Conservation (phyloP, 306 rosid species). For the Dalbergia oliveri region DNA sequence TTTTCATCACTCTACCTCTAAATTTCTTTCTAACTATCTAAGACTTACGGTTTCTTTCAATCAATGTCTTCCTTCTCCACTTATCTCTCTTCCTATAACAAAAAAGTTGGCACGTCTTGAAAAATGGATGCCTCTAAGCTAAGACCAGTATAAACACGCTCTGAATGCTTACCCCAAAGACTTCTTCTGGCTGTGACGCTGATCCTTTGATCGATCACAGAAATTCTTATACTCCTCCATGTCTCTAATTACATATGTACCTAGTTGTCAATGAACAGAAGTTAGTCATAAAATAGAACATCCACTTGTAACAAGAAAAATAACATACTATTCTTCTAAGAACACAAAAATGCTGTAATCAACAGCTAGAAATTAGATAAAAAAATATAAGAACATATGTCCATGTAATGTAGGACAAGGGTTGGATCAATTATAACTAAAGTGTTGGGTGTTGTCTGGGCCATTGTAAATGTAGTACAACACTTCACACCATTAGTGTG, state of each 20-base stretch:
- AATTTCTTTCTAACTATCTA: too few relatives aligned
- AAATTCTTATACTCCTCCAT: conserved; percentile 95
- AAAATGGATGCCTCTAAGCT: conserved; percentile 13
- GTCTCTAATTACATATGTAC: conserved; percentile 91
- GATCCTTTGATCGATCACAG: conserved; percentile 96
- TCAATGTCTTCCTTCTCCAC: conserved; percentile 1
- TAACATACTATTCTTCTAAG: neutral
- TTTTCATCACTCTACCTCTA: too few relatives aligned
- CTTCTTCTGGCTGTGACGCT: conserved; percentile 95
- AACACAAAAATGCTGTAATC: neutral
- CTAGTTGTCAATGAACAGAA: conserved; percentile 62
- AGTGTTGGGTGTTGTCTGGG: neutral
- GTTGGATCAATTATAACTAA: conserved; percentile 19
- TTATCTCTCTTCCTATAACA: conserved; percentile 5
- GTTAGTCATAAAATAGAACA: conserved; percentile 29
- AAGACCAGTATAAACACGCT: conserved; percentile 39
- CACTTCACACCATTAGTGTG: neutral
- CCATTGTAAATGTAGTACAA: neutral
- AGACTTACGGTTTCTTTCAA: neutral
- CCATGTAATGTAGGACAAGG: conserved; percentile 13
- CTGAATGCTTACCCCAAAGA: conserved; percentile 75
- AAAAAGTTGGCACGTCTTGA: conserved; percentile 3
- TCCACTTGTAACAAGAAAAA: conserved; percentile 25
- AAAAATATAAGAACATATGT: conserved; percentile 13
- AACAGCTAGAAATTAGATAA: conserved; percentile 13